These are phyloP conservation scores for Arabidopsis suecica DNA, from an alignment of 345 rosid genomes.

Conservation along the genomic window DNA sequence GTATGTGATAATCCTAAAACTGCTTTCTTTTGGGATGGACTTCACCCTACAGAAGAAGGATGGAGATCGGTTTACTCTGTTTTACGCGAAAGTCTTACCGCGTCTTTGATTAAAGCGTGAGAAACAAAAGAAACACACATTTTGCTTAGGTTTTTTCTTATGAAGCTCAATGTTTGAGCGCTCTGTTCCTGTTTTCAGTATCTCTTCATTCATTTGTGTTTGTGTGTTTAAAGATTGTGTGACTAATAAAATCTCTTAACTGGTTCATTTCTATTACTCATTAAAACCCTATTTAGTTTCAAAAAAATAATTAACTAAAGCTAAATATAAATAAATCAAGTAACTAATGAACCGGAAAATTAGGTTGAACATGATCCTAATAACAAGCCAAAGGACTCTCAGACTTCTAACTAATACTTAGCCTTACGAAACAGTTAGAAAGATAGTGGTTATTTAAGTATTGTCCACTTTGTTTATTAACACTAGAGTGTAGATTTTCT, in stretches of 20 bases:
- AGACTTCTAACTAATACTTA: constrained; percentile 13
- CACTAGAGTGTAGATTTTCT: constrained; percentile 4
- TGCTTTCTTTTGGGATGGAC: constrained; percentile 65
- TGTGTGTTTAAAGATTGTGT: constrained; percentile 16
- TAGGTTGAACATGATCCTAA: constrained; percentile 41
- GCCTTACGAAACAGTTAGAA: constrained; percentile 12
- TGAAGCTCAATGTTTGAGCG: constrained; percentile 10
- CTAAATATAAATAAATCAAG: not conserved
- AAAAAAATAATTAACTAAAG: not conserved
- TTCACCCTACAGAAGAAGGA: constrained; percentile 64
- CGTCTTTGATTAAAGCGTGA: constrained; percentile 42
- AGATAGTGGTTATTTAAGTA: constrained; percentile 25
- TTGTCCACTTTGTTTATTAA: not conserved
- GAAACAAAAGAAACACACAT: not conserved
- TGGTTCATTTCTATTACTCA: constrained; percentile 9
- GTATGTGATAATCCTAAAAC: constrained; percentile 54
- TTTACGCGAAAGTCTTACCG: constrained; percentile 45
- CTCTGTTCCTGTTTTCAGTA: constrained; percentile 6
- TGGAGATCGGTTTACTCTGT: constrained; percentile 58
- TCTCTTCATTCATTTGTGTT: constrained; percentile 42
- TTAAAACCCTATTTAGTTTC: not conserved
- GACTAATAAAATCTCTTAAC: constrained; percentile 35
- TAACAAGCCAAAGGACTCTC: constrained; percentile 37
- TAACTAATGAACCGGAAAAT: constrained; percentile 6
- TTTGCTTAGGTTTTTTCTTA: constrained; percentile 26